These are phyloP conservation scores for Diplogelasinospora grovesii DNA, from an alignment of 495 filamentous ascomycete genomes.

Conservation along the genomic window DNA sequence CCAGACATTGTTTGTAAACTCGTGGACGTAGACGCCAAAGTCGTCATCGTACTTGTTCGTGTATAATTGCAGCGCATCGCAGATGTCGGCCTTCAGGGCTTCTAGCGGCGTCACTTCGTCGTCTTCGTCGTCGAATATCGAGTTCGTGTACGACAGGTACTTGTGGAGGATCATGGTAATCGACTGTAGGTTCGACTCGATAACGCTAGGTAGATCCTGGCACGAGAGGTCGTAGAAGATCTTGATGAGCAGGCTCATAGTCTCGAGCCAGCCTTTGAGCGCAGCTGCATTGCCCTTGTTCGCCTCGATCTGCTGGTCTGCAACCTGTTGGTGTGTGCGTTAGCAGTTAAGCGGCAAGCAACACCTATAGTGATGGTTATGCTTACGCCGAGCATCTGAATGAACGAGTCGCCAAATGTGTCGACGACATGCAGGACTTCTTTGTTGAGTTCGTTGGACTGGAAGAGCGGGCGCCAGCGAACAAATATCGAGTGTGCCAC, in stretches of 20 bases:
- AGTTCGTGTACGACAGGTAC: conserved; percentile 85
- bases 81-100: conserved; percentile 83
- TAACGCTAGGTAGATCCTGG: conserved; percentile 90
- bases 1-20: conserved; percentile 87
- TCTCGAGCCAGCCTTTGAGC: conserved; percentile 68
- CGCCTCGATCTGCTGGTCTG: conserved; percentile 69
- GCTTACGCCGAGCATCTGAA: conserved; percentile 65
- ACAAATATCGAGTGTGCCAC: conserved; percentile 98
- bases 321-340: conserved; percentile 42
- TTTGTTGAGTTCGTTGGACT: conserved; percentile 80
- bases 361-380: conserved; percentile 3
- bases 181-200: conserved; percentile 73
- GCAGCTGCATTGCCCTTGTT: conserved; percentile 66
- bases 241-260: conserved; percentile 80
- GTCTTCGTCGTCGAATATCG: conserved; percentile 73
- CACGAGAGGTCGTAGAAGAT: conserved; percentile 92
- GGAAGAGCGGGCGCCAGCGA: conserved; percentile 88
- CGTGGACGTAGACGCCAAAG: conserved; percentile 67
- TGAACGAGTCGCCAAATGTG: conserved; percentile 75
- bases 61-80: conserved; percentile 79
- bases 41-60: conserved; percentile 91
- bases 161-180: conserved; percentile 81
- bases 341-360: conserved; percentile 6
- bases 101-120: conserved; percentile 79
- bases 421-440: conserved; percentile 92